These are phyloP conservation scores for Diaporthe ampelina DNA, from an alignment of 2,329 filamentous ascomycete genomes.

Conservation along the genomic window DNA sequence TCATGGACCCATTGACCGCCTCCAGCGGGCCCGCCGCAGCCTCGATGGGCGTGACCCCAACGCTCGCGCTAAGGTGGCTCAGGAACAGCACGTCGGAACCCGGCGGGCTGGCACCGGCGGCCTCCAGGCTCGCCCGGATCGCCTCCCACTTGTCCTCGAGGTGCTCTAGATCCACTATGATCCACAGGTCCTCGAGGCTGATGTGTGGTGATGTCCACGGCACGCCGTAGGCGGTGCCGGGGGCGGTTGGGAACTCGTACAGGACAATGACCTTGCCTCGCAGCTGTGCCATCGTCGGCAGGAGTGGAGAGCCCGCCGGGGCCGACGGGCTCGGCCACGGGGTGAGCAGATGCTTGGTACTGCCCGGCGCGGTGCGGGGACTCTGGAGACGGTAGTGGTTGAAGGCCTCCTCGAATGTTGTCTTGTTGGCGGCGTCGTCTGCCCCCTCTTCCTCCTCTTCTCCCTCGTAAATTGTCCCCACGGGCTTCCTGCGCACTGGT, in stretches of 20 bases:
- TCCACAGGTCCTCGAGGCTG: constrained; percentile 62
- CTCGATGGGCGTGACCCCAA: constrained; percentile 64
- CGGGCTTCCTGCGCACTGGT: constrained; percentile 47
- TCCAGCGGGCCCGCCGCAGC: constrained; percentile 61
- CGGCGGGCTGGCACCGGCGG: constrained; percentile 53
- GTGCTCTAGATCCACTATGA: constrained; percentile 57
- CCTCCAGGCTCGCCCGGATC: constrained; percentile 56
- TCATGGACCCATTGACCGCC: constrained; percentile 51
- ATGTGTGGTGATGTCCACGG: constrained; percentile 61
- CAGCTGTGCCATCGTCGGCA: constrained; percentile 61
- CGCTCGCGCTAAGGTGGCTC: constrained; percentile 62
- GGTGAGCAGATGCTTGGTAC: constrained; percentile 52
- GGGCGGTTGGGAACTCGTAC: constrained; percentile 58
- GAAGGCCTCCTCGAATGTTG: constrained; percentile 62
- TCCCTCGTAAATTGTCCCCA: neutral
- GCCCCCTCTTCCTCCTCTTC: constrained; percentile 37
- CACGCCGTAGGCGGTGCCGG: constrained; percentile 56
- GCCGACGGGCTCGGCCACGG: constrained; percentile 23
- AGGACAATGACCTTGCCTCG: constrained; percentile 62
- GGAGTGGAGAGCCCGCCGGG: constrained; percentile 41
- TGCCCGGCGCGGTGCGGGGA: constrained; percentile 53
- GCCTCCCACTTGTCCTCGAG: constrained; percentile 63
- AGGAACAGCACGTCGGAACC: constrained; percentile 54
- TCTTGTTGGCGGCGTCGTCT: constrained; percentile 47
- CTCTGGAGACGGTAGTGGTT: constrained; percentile 55